Conservation (phyloP, 75 land plant genomes). For the Isoetes taiwanensis region DNA sequence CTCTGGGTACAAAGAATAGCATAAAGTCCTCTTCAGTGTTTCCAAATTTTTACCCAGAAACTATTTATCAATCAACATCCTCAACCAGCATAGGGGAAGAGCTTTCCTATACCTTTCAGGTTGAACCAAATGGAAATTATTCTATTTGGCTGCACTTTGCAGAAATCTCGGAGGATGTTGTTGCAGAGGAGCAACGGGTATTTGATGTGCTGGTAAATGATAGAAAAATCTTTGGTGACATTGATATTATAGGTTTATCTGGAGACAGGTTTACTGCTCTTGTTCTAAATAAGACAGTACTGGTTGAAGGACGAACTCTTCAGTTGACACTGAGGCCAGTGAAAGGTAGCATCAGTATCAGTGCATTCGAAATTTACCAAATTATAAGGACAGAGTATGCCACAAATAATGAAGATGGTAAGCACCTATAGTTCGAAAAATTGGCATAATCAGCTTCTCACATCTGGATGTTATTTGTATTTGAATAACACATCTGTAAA, state of each 20-base stretch:
- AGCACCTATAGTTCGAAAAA: not conserved
- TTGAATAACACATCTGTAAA: not conserved
- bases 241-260: conserved; percentile 53
- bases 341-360: conserved; percentile 37
- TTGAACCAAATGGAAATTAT: conserved; percentile 70
- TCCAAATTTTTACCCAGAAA: conserved; percentile 73
- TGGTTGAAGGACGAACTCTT: conserved; percentile 47
- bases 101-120: conserved; percentile 49
- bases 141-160: conserved; percentile 93
- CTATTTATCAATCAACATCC: conserved; percentile 49
- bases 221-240: conserved; percentile 25
- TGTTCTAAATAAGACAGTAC: conserved; percentile 50
- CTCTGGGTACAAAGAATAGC: conserved; percentile 9
- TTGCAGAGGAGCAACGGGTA: conserved; percentile 40
- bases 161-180: conserved; percentile 50
- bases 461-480: not conserved
- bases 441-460: not conserved
- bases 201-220: conserved; percentile 76
- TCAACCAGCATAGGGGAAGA: conserved; percentile 31
- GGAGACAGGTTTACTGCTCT: conserved; percentile 45
- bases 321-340: conserved; percentile 41
- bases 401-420: conserved; percentile 53
- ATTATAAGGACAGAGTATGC: conserved; percentile 42
- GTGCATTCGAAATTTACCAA: conserved; percentile 79
- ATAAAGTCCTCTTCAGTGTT: conserved; percentile 32